Conservation (phyloP, 108 stramenopile species). For the Skeletonema menzelii region DNA sequence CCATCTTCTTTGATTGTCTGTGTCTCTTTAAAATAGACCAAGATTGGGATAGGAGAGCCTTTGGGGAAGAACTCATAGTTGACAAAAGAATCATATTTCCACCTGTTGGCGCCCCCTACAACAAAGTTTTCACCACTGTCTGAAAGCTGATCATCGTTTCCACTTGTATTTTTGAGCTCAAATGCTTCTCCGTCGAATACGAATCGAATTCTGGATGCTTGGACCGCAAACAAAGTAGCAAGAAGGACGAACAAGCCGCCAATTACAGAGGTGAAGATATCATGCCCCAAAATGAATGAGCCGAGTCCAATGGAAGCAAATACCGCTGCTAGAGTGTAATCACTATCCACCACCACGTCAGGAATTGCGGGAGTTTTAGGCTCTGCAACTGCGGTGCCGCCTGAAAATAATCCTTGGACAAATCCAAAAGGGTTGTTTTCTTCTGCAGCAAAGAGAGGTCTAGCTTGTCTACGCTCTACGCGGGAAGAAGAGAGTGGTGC, state of each 20-base stretch:
- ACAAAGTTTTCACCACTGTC: slow-evolving; percentile 73
- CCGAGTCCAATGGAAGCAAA: slow-evolving; percentile 48
- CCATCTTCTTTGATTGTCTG: slow-evolving; percentile 67
- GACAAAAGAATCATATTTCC: slow-evolving; percentile 68
- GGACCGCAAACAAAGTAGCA: slow-evolving; percentile 65
- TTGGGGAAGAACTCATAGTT: slow-evolving; percentile 84
- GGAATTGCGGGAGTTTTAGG: slow-evolving; percentile 31
- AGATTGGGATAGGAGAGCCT: slow-evolving; percentile 55
- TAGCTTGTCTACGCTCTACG: neutral
- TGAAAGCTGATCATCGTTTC: slow-evolving; percentile 13
- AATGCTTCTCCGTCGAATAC: slow-evolving; percentile 63
- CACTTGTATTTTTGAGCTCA: slow-evolving; percentile 34
- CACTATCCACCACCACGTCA: slow-evolving; percentile 53
- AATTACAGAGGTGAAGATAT: slow-evolving; percentile 28
- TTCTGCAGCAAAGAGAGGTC: neutral
- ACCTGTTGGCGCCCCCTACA: slow-evolving; percentile 75
- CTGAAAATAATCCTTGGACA: slow-evolving; percentile 3
- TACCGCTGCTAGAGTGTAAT: slow-evolving; percentile 56
- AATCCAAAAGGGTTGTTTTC: slow-evolving; percentile 15
- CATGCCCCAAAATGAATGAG: slow-evolving; percentile 38
- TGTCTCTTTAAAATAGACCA: slow-evolving; percentile 86
- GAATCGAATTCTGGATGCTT: slow-evolving; percentile 69
- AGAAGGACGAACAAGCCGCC: slow-evolving; percentile 54
- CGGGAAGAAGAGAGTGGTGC: neutral
- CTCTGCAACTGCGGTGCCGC: slow-evolving; percentile 13